Percentiles rank a stretch among this genome's conserved stretches.
phyloP scores from a whole-genome alignment of 2,329 filamentous ascomycete genomes.

The Hymenotorrendiella dingleyae region DNA sequence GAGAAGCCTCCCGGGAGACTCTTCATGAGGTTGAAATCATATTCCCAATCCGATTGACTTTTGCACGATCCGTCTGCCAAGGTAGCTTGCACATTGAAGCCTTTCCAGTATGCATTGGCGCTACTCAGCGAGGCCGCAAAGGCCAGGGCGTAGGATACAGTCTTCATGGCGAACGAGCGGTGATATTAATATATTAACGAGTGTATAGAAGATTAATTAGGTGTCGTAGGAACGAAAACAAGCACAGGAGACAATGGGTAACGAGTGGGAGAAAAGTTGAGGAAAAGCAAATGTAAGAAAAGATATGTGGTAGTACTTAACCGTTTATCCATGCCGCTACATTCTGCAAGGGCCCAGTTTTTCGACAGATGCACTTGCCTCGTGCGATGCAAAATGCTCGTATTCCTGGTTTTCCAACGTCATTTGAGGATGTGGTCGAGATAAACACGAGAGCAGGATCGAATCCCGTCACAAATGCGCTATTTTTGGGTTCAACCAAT shows the following conservation, averaged over 20 bases:
- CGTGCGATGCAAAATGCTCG: neutral
- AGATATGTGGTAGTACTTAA: conserved; percentile 3
- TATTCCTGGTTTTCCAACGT: conserved; percentile 7
- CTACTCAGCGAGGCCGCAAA: conserved; percentile 29
- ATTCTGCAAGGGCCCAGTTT: neutral
- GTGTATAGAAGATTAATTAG: too few relatives aligned
- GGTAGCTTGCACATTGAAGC: conserved; percentile 37
- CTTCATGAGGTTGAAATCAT: conserved; percentile 55
- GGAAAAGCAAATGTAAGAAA: neutral
- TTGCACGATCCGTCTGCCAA: conserved; percentile 58
- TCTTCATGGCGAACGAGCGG: conserved; percentile 17
- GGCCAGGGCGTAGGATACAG: conserved; percentile 25
- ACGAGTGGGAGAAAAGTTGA: neutral
- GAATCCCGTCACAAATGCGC: too few relatives aligned
- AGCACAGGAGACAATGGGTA: neutral
- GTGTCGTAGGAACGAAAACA: too few relatives aligned
- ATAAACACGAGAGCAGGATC: too few relatives aligned
- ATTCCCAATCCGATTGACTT: conserved; percentile 51
- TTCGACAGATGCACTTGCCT: neutral
- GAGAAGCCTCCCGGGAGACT: conserved; percentile 47
- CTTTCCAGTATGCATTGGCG: conserved; percentile 34
- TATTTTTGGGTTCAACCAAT: too few relatives aligned
- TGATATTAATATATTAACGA: neutral
- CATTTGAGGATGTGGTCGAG: too few relatives aligned
- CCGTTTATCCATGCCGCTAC: neutral